Conservation (phyloP, 1,284 basidiomycete species). For the Thecaphora thlaspeos region DNA sequence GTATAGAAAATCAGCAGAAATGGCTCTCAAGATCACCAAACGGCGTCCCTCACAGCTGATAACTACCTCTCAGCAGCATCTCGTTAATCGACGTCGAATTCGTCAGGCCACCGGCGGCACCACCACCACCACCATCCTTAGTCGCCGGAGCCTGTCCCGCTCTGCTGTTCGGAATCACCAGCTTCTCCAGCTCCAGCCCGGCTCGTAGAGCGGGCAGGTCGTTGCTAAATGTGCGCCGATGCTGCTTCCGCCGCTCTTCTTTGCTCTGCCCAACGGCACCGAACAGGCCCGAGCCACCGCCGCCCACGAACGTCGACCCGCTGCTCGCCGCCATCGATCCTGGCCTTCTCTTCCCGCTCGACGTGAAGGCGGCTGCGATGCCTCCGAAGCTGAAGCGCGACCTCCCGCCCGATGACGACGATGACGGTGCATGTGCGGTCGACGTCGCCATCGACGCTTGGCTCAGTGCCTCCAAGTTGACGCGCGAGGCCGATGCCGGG, state of each 20-base stretch:
- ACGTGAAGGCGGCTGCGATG: background rate
- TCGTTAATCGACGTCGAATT: background rate
- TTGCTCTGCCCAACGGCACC: constrained; percentile 23
- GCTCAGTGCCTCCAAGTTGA: background rate
- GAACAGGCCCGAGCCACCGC: constrained; percentile 19
- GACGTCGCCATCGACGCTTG: constrained; percentile 10
- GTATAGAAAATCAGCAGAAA: too few relatives aligned
- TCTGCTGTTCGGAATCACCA: background rate
- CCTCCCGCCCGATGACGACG: constrained; percentile 6
- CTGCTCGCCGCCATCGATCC: constrained; percentile 24
- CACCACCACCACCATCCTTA: too few relatives aligned
- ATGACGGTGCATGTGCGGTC: too few relatives aligned
- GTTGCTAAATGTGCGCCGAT: constrained; percentile 33
- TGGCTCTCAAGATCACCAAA: too few relatives aligned
- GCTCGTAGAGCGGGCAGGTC: constrained; percentile 35
- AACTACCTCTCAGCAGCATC: background rate
- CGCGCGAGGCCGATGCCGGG: constrained; percentile 5
- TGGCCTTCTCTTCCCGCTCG: constrained; percentile 9
- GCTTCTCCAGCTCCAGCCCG: constrained; percentile 13
- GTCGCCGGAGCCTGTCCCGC: too few relatives aligned
- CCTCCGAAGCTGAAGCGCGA: constrained; percentile 20
- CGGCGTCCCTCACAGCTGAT: background rate
- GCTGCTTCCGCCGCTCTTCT: constrained; percentile 37
- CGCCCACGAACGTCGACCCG: constrained; percentile 9
- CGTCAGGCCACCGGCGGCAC: too few relatives aligned